Percentiles rank a stretch among this genome's conserved stretches.
Conservation (phyloP, 1,284 basidiomycete species). For the Leccinum variabile region DNA sequence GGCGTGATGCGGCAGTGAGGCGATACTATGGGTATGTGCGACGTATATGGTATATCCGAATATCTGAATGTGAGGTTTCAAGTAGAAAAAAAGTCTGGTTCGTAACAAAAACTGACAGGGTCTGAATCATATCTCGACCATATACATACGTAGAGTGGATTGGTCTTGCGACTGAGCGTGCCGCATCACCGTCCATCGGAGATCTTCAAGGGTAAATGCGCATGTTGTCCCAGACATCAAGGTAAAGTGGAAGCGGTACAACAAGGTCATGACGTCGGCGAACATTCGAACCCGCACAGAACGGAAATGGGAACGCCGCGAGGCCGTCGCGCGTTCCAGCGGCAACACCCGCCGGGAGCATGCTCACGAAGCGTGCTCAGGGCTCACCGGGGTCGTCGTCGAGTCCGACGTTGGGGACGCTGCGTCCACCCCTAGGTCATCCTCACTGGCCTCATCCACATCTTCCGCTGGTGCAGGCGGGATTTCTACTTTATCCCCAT, state of each 20-base stretch:
- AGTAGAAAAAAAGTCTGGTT: neutral
- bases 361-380: constrained; percentile 9
- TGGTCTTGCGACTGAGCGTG: neutral
- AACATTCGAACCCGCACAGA: neutral
- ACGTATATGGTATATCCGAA: constrained; percentile 16
- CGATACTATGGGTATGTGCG: constrained; percentile 20
- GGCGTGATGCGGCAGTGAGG: neutral
- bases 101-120: neutral
- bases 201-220: constrained; percentile 3
- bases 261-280: neutral
- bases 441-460: neutral
- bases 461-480: constrained; percentile 2
- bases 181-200: neutral
- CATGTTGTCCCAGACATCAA: constrained; percentile 16
- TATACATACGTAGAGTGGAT: neutral
- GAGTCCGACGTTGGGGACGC: neutral
- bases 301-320: constrained; percentile 11
- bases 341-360: neutral
- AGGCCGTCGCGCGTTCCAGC: neutral
- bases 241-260: constrained; percentile 1
- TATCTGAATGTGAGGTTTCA: constrained; percentile 6
- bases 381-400: constrained; percentile 10
- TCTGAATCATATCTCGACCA: neutral
- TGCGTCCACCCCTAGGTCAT: neutral
- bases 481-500: constrained; percentile 7